These are phyloP conservation scores for Coemansia sp. DNA, from an alignment of 192 early-diverging fungal species.

Conservation along the genomic window DNA sequence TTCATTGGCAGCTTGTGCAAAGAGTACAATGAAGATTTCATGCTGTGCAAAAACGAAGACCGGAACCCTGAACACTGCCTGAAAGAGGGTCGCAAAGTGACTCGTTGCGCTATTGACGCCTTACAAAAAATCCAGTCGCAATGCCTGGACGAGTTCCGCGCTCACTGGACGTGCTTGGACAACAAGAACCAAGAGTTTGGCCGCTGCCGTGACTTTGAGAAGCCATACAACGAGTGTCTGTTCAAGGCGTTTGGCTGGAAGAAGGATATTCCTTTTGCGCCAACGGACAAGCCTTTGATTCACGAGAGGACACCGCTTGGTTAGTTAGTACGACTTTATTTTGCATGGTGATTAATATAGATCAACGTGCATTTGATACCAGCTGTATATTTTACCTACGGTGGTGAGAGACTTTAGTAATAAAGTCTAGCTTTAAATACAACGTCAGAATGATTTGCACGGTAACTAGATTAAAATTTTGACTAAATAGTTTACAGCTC, in stretches of 20 bases:
- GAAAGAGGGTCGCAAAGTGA: slow-evolving; percentile 92
- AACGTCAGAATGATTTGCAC: too few species aligned
- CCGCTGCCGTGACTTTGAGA: slow-evolving; percentile 77
- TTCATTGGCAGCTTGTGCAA: slow-evolving; percentile 87
- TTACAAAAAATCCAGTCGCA: slow-evolving; percentile 84
- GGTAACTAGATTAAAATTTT: too few species aligned
- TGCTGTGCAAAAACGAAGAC: slow-evolving; percentile 93
- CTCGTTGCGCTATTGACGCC: slow-evolving; percentile 88
- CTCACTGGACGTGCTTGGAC: slow-evolving; percentile 93
- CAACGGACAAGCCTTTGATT: slow-evolving; percentile 46
- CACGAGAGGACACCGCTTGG: slow-evolving; percentile 24
- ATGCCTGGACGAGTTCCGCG: slow-evolving; percentile 82
- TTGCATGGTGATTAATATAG: neutral
- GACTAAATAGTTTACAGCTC: too few species aligned
- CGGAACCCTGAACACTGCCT: slow-evolving; percentile 89
- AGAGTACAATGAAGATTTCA: slow-evolving; percentile 93
- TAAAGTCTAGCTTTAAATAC: too few species aligned
- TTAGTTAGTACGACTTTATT: neutral
- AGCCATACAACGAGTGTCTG: slow-evolving; percentile 82
- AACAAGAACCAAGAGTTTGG: slow-evolving; percentile 85
- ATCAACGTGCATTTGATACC: neutral
- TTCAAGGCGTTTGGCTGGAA: slow-evolving; percentile 79
- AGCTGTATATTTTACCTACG: too few species aligned
- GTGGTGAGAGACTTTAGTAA: too few species aligned
- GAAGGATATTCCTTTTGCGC: slow-evolving; percentile 68